Base-by-base conservation (phyloP, 192 early-diverging fungal genomes). In the Paraglomus brasilianum region DNA sequence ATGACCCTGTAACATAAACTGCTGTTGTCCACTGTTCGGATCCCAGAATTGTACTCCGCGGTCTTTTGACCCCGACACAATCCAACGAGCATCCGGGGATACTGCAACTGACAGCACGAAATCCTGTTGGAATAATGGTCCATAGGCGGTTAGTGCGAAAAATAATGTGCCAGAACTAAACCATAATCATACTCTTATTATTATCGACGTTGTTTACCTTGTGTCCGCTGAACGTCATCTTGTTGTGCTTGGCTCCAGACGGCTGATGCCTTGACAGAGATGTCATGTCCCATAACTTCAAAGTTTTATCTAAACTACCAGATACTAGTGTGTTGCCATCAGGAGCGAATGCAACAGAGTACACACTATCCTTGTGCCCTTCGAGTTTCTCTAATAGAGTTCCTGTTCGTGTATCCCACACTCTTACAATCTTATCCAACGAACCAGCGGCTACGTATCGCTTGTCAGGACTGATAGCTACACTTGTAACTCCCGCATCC, bases 51-150 rank as follows among this genome's bases (percentile, higher is more conserved):
- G 93, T 55, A 99, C 94, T 14, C 84, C 85, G 66, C 94, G 88
- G 76, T 97, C 95, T 76, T 98, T 95, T 74, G 89, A 91, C 43
- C 93, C 92, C 68, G 91, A 91, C 17, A 95, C 91, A 13, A 96
- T 87, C 93, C 93, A 98, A 73, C 92, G 87, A 55, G 86, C 90
- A 74, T 89, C 88, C 0, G 90, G 86, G 46, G 89, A 87, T 50
- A 86, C 91, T 0, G 92, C 95, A 9, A 99, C 96, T 0, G 93
- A 95, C 30, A 99, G 83, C 13, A 99, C 96, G 92, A 95, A 99
- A 80, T 99, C 96, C 78, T 89, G 82, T 67, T 24, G 42, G 38
- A 21, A 24, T 13, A 52, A 52, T n/a, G 50, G 68, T 58, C 24
- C 19, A 40, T 44, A 47, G 5, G 9, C 8, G 11, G 42, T 6